Conservation (phyloP, 148 eudicot species). For the Rhododendron molle region DNA sequence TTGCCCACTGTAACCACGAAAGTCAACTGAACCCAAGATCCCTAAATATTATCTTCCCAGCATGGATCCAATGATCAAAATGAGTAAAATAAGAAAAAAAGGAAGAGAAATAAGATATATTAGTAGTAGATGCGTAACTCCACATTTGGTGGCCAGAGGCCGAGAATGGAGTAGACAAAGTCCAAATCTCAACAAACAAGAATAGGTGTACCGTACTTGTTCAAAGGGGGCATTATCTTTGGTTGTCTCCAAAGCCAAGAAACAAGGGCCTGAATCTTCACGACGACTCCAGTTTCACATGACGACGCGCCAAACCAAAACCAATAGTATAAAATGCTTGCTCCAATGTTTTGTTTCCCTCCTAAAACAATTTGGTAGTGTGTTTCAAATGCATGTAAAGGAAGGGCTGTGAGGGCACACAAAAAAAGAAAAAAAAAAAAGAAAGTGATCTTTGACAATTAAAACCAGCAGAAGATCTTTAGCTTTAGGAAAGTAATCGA, state of each 20-base stretch:
- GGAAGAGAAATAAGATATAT: neutral
- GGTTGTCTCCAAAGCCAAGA: conserved; percentile 9
- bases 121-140: neutral
- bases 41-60: neutral
- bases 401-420: neutral
- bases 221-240: neutral
- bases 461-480: neutral
- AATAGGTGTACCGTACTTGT: neutral
- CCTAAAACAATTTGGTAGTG: neutral
- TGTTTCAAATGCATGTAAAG: neutral
- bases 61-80: neutral
- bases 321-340: neutral
- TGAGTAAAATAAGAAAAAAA: neutral
- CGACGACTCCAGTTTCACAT: neutral
- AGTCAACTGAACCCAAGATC: neutral
- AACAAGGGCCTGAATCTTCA: neutral
- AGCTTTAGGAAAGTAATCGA: neutral
- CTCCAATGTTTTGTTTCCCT: neutral
- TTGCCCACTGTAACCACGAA: neutral
- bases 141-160: neutral
- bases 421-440: neutral
- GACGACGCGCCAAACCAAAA: conserved; percentile 27
- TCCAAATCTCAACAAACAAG: neutral
- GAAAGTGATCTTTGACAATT: neutral
- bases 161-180: neutral